Base-by-base conservation (phyloP, 78 protist species). In the Speleostelium caveatum region DNA sequence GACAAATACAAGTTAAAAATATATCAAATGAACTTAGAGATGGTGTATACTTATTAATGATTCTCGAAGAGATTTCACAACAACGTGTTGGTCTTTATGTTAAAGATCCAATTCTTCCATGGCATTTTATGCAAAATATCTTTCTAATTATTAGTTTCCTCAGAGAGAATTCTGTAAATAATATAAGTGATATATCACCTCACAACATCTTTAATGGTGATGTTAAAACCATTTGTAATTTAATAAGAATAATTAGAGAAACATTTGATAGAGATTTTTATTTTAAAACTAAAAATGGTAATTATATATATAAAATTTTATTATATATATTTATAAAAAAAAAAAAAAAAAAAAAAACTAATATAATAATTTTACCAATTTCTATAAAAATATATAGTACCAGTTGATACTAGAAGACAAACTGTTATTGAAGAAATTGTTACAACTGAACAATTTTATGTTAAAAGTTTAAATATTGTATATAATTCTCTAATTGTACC, bases 121-220 rank as follows among this genome's bases (percentile, higher is more conserved):
- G 91, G 91, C 79, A 69, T 21, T 83, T 83, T 39, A 83, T 83
- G 91, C 91, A 83, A 59, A 83, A 83, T 28, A 83, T 83, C 26
- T 83, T 49, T 32, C 28, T 83, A 12, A 35, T 83, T 0, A 10
- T 83, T 1, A 69, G 38, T 28, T 83, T 83, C 30, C 35, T 83
- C n/a, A 24, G 91, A 30, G 91, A 83, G 35, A 83, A 69, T 59
- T 67, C 91, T 21, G 39, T 59, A 3, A 55, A 55, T 56, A 55
- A 49, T 55, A 42, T 55, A 33, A 63, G 79, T 16, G 53, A 35
- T 2, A 56, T 73, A 22, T 69, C 80, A 32, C 61, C 91, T 1
- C 91, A 83, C 32, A 79, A 83, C 33, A 62, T 83, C 8, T 83
- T 83, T 30, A 83, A 83, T 69, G 91, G 91, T 14, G 75, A 83